Evolutionary conservation across 768 basidiomycete species (phyloP), one percentile per base, ranked within the genome.

Genomic region (Chalciporus sphaerocephalus): DNA sequence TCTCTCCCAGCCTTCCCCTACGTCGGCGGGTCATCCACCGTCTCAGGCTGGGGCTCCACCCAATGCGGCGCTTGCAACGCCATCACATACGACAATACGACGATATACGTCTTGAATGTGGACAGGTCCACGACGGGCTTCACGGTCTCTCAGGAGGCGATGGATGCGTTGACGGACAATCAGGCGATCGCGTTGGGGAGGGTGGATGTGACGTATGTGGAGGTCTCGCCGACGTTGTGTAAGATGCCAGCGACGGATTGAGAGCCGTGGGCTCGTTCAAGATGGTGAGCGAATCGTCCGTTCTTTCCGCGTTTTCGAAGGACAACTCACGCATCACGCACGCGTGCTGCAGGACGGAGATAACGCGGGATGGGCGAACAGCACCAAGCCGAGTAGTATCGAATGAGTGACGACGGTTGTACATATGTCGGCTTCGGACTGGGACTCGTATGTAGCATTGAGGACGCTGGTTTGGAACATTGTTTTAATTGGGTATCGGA

Each of bases 31-130:
- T 51, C 40, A 4, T 45, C 45, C 24, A 58, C 57, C 27, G 53
- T 68, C 18, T 15, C 38, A 11, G 54, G 57, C 0, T 63, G 23
- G 30, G 38, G 58, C 50, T 61, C 61, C 1, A 1, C 62, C 0
- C 32, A 45, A 13, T 69, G 66, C 22, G 66, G 66, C 9, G 10
- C 52, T 2, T 68, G 66, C 44, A 69, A 69, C 36, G 44, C 51
- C 3, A 50, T 69, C 28, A 61, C 57, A 8, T 68, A 55, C 39
- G 45, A 38, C 0, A 33, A 1, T 17, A 71, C 45, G 34, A 75
- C 61, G 40, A 66, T 84, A 58, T 71, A 73, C 40, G 60, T 84
- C 12, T 51, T 78, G 8, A 85, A 76, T 2, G 70, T 85, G 32
- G 85, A 87, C 51, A 61, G 63, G 46, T 68, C 81, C 11, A 44